Percentiles rank a stretch among this genome's conserved stretches.
Conservation (phyloP, 495 filamentous ascomycete species). For the Aspergillus saccharolyticus region DNA sequence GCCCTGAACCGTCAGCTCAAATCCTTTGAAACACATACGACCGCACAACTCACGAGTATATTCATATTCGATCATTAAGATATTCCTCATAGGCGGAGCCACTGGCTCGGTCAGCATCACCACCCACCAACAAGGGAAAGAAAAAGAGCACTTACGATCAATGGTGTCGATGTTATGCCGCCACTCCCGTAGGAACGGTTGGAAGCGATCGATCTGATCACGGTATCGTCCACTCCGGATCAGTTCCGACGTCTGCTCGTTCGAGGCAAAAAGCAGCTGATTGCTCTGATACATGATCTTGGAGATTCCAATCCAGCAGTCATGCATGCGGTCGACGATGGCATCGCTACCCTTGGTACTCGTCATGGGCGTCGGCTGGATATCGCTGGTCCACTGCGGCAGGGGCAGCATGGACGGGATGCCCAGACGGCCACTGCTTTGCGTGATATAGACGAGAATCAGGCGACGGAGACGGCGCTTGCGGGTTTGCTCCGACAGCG, state of each 20-base stretch:
- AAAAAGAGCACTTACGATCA: constrained; percentile 30
- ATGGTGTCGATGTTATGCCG: constrained; percentile 67
- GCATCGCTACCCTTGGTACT: constrained; percentile 27
- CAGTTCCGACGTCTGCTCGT: constrained; percentile 75
- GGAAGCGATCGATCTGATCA: constrained; percentile 70
- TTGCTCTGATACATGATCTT: constrained; percentile 85
- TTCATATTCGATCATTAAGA: constrained; percentile 86
- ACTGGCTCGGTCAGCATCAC: constrained; percentile 36
- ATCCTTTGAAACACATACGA: neutral
- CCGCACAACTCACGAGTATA: constrained; percentile 58
- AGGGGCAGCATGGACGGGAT: constrained; percentile 89
- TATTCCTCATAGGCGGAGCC: constrained; percentile 70
- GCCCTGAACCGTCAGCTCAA: constrained; percentile 27
- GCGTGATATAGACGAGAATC: constrained; percentile 82
- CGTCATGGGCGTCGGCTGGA: constrained; percentile 26
- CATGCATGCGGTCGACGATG: constrained; percentile 58
- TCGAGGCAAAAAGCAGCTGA: constrained; percentile 75
- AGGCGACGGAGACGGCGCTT: constrained; percentile 79
- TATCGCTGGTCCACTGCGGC: constrained; percentile 50
- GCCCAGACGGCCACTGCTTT: constrained; percentile 84
- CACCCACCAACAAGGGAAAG: neutral
- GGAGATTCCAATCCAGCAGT: constrained; percentile 88
- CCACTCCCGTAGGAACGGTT: constrained; percentile 71
- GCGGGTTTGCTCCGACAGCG: constrained; percentile 60
- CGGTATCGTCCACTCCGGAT: constrained; percentile 82